Evolutionary conservation across 257 asterid species (phyloP).

Genomic region (Lycium ferocissimum): DNA sequence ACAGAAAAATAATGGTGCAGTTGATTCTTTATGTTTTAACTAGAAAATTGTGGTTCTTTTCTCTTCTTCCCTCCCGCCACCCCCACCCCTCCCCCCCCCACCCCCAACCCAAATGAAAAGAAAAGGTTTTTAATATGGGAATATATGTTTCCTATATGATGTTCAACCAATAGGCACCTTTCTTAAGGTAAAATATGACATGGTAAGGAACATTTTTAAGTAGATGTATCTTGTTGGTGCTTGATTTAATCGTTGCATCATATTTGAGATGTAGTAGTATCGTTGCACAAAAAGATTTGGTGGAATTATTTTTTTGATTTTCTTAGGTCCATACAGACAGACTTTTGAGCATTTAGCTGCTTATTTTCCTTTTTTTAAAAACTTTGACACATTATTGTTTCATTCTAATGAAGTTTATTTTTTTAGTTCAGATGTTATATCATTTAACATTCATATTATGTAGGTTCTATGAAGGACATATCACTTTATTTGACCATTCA

Average conservation of each 20-base stretch:
- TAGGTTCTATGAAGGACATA: slow-evolving; percentile 35
- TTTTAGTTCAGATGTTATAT: neutral
- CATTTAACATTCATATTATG: neutral
- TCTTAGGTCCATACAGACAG: neutral
- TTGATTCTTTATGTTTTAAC: neutral
- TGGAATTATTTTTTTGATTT: neutral
- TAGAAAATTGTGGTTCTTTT: no score
- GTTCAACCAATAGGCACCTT: neutral
- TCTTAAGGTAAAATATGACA: neutral
- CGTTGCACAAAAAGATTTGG: neutral
- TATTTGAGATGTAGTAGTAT: neutral
- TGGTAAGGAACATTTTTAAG: neutral
- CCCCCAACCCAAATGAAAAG: neutral
- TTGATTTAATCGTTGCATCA: neutral
- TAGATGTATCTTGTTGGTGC: neutral
- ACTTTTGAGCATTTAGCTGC: slow-evolving; percentile 6
- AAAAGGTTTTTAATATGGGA: neutral
- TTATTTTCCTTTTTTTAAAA: neutral
- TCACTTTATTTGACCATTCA: slow-evolving; percentile 26
- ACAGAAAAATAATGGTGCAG: neutral
- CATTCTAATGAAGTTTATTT: neutral
- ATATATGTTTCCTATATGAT: neutral
- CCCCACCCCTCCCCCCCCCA: neutral
- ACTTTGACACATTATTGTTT: neutral
- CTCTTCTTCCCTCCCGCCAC: neutral